These are phyloP conservation scores for Phytophthora kernoviae DNA, from an alignment of 352 stramenopile species.

Conservation along the genomic window DNA sequence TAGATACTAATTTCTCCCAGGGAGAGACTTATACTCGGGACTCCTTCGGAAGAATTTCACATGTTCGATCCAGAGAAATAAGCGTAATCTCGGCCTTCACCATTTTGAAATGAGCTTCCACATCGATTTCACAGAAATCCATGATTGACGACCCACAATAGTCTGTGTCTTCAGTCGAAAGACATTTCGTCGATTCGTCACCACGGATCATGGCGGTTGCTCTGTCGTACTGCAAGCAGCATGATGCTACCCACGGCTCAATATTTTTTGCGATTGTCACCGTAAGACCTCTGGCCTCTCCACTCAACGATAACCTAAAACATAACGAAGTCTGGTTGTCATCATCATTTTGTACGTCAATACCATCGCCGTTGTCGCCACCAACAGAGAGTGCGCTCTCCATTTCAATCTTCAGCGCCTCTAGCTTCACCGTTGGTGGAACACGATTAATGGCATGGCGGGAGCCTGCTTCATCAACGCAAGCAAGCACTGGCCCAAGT, in stretches of 20 bases:
- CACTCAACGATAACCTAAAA: conserved; percentile 17
- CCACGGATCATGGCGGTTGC: background rate
- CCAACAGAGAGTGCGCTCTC: conserved; percentile 13
- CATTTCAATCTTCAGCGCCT: conserved; percentile 24
- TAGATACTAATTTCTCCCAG: conserved; percentile 67
- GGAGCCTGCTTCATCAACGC: conserved; percentile 3
- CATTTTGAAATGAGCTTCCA: conserved; percentile 72
- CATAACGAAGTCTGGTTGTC: conserved; percentile 6
- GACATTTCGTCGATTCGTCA: background rate
- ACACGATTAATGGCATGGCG: background rate
- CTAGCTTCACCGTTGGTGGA: conserved; percentile 18
- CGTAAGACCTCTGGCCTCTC: conserved; percentile 23
- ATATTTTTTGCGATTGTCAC: conserved; percentile 27
- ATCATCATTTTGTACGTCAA: conserved; percentile 8
- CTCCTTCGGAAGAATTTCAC: conserved; percentile 49
- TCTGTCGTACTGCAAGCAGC: conserved; percentile 15
- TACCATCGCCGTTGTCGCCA: background rate
- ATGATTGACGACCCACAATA: conserved; percentile 3
- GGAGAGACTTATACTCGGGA: conserved; percentile 48
- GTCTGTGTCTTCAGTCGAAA: background rate
- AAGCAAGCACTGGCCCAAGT: conserved; percentile 9
- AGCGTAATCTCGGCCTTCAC: conserved; percentile 48
- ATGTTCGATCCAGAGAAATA: conserved; percentile 36
- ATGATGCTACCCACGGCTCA: conserved; percentile 31
- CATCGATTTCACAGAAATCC: conserved; percentile 34